These are phyloP conservation scores for Bipolaris sorokiniana DNA, from an alignment of 2,329 filamentous ascomycete species.

Conservation along the genomic window DNA sequence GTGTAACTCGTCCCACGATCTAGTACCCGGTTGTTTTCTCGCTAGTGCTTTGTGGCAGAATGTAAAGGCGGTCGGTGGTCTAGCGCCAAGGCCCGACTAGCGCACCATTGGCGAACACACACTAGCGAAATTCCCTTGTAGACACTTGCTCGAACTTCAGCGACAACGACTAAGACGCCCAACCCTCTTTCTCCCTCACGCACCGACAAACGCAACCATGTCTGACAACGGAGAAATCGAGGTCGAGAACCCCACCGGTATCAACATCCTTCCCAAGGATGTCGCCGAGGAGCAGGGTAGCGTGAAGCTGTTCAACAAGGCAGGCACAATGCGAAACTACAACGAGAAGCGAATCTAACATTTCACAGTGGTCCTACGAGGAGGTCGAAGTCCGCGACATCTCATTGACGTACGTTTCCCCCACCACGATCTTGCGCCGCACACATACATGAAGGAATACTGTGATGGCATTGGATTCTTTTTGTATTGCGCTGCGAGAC, in stretches of 20 bases:
- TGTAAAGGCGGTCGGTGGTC: neutral
- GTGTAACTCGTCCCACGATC: no score
- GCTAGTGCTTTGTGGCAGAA: neutral
- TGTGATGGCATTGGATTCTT: constrained; percentile 25
- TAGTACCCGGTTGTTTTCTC: no score
- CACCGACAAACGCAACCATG: constrained; percentile 62
- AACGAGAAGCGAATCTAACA: constrained; percentile 22
- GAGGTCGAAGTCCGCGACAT: constrained; percentile 99
- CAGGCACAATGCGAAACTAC: constrained; percentile 20
- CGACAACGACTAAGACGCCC: constrained; percentile 38
- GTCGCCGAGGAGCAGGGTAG: constrained; percentile 86
- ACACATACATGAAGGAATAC: constrained; percentile 14
- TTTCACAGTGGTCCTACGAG: constrained; percentile 79
- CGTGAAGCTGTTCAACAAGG: constrained; percentile 96
- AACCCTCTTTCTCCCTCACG: constrained; percentile 28
- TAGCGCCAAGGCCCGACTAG: constrained; percentile 24
- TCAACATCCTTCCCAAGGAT: constrained; percentile 89
- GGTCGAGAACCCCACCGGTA: constrained; percentile 78
- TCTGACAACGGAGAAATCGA: constrained; percentile 93
- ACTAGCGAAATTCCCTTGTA: constrained; percentile 7
- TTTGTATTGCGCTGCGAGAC: constrained; percentile 25
- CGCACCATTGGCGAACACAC: constrained; percentile 26
- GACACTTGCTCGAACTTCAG: constrained; percentile 26
- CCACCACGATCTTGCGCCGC: constrained; percentile 19
- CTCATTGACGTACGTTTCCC: constrained; percentile 87